phyloP scores from a whole-genome alignment of 2,329 filamentous ascomycete species.

The Pseudocercospora pini-densiflorae region DNA sequence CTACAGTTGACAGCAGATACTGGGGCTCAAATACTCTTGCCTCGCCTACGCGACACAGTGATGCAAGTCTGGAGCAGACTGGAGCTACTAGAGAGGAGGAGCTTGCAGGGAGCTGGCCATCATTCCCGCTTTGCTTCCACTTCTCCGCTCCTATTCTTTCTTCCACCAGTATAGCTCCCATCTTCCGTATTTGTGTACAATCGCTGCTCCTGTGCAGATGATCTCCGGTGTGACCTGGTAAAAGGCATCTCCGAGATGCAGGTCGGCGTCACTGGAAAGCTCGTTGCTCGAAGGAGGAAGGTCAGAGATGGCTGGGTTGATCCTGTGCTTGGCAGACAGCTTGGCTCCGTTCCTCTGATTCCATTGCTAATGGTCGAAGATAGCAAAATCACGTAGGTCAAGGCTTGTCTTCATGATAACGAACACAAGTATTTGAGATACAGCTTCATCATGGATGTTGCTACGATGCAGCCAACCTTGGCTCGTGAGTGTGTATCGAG shows the following conservation, averaged over 20 bases:
- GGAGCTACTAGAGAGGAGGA: conserved; percentile 17
- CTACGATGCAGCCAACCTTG: not conserved
- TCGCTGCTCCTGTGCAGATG: not conserved
- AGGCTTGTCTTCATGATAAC: conserved; percentile 1
- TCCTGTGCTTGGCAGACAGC: not conserved
- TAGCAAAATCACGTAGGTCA: conserved; percentile 9
- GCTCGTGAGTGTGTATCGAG: too few species aligned
- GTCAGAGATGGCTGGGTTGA: not conserved
- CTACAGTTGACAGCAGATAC: not conserved
- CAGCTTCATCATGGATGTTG: not conserved
- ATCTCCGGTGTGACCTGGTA: not conserved
- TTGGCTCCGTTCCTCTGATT: not conserved
- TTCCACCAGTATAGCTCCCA: not conserved
- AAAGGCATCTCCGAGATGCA: not conserved
- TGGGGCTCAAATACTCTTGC: not conserved
- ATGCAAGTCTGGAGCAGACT: conserved; percentile 18
- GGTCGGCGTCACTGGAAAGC: not conserved
- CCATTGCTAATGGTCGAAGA: conserved; percentile 10
- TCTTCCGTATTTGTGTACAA: not conserved
- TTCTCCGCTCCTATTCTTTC: not conserved
- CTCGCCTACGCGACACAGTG: not conserved
- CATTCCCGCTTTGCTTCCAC: conserved; percentile 8
- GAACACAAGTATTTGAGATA: conserved; percentile 1
- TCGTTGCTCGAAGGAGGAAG: conserved; percentile 1
- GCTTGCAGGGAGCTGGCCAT: conserved; percentile 19